Evolutionary conservation across 495 filamentous ascomycete species (phyloP), one percentile per base, ranked within the genome.

Genomic region (Podospora bellae-mahoneyi): DNA sequence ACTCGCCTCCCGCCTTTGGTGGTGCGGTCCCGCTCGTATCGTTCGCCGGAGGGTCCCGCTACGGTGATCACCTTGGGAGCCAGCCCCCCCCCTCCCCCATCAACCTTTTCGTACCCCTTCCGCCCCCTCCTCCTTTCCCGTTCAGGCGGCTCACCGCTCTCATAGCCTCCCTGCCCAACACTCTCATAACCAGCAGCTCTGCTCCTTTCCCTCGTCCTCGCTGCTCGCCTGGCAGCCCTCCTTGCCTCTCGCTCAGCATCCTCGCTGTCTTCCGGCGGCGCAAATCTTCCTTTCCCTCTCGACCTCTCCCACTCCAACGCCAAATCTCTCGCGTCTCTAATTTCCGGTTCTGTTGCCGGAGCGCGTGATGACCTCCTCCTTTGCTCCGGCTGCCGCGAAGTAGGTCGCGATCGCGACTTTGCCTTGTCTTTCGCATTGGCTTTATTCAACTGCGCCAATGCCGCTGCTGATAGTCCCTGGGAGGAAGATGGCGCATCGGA

Each of bases 361-460:
- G 55, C 19, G 15, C 55, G 55, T 26, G 55, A 58, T 9, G 6
- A 10, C 73, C 75, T 19, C 66, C 62, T 30, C 74, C 66, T 75
- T 76, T 62, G 68, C 73, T 69, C 73, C 56, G 19, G 26, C 9
- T 59, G 19, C 56, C 56, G 19, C 19, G 56, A 27, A 20, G 77
- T 71, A 76, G 71, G 65, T 72, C 75, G 63, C 68, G 23, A 62
- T 56, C 61, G 66, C 61, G 23, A 32, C 30, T 64, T 61, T 63
- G 39, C 55, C 16, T 26, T 44, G 10, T 68, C 18, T 54, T 63
- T 66, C 54, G 84, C 80, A 71, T 89, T 88, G 32, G 84, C 77
- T n/a, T 83, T 78, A 68, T 90, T 83, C 54, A 91, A 74, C 71
- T 84, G 83, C 18, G 88, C 88, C 66, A 92, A 75, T 7, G 88